Conservation (phyloP, 2,329 filamentous ascomycete species). For the Erysiphe pulchra region DNA sequence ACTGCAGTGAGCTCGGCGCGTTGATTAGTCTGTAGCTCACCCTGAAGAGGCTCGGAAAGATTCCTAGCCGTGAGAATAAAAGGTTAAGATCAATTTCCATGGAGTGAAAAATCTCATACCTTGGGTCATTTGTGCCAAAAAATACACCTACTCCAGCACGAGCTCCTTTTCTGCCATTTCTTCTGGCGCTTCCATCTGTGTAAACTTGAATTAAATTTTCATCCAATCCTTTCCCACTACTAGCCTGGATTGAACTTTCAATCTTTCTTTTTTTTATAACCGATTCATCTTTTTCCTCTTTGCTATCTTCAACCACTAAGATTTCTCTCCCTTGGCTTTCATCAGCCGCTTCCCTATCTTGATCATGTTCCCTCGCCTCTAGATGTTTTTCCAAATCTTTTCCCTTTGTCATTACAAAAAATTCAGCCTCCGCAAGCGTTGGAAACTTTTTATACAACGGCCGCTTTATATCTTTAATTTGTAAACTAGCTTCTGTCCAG, state of each 20-base stretch:
- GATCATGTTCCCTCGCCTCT: not conserved
- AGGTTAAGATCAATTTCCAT: not conserved
- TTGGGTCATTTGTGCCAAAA: constrained; percentile 29
- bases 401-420: constrained; percentile 33
- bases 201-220: constrained; percentile 20
- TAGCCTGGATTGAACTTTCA: not conserved
- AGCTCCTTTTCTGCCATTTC: constrained; percentile 30
- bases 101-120: constrained; percentile 15
- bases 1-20: constrained; percentile 86
- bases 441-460: constrained; percentile 45
- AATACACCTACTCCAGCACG: constrained; percentile 36
- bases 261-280: not conserved
- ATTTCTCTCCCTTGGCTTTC: no score
- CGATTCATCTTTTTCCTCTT: not conserved
- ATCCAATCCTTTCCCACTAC: constrained; percentile 2
- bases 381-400: constrained; percentile 4
- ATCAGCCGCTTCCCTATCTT: constrained; percentile 3
- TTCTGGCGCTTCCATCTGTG: constrained; percentile 35
- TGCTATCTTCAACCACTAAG: not conserved
- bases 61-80: constrained; percentile 21
- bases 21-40: constrained; percentile 58
- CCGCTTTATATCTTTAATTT: constrained; percentile 48
- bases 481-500: constrained; percentile 44
- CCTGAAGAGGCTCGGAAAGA: constrained; percentile 13
- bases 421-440: constrained; percentile 46